phyloP scores from a whole-genome alignment of 2,329 filamentous ascomycete species.

The Venturia effusa region DNA sequence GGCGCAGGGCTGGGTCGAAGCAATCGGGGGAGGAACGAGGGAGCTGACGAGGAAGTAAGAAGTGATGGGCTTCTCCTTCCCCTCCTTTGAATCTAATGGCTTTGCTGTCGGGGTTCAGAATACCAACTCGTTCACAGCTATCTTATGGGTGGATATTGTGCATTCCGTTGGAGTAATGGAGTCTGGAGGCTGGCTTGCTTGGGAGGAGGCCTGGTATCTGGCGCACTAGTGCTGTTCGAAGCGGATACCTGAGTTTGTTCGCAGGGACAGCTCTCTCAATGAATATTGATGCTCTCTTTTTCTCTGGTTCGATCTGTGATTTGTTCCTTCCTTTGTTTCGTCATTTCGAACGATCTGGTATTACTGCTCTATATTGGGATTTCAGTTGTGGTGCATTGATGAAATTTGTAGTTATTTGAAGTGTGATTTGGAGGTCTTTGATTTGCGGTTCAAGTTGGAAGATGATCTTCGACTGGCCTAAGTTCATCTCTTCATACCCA shows the following conservation, averaged over 20 bases:
- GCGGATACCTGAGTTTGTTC: neutral
- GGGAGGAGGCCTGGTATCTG: neutral
- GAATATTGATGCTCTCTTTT: neutral
- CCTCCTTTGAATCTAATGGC: too few species aligned
- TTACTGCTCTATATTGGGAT: too few species aligned
- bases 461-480: too few species aligned
- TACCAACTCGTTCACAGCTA: neutral
- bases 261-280: neutral
- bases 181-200: neutral
- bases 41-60: neutral
- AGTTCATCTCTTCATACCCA: too few species aligned
- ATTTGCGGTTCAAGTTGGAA: too few species aligned
- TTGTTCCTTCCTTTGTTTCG: neutral
- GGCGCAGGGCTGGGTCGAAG: neutral
- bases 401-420: too few species aligned
- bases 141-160: neutral
- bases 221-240: neutral
- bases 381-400: too few species aligned
- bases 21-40: neutral
- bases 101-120: neutral
- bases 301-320: neutral
- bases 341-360: neutral
- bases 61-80: neutral
- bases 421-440: too few species aligned
- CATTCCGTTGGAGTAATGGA: neutral